Evolutionary conservation across 257 asterid species (phyloP).

Genomic region (Gynochthodes officinalis): DNA sequence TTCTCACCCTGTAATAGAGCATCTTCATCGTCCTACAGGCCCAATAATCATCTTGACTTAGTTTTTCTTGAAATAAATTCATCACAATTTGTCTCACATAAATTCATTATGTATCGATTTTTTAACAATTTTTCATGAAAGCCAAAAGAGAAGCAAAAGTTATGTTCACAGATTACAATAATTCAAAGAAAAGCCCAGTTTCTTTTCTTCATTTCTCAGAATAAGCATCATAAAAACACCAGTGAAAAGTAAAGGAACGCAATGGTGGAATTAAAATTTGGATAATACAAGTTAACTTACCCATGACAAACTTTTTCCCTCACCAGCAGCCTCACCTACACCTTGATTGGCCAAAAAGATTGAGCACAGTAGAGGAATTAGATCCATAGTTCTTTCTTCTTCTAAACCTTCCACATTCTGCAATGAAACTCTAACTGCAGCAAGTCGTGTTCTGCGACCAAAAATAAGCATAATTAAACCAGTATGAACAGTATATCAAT

Average conservation of each 20-base stretch:
- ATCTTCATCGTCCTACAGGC: constrained; percentile 79
- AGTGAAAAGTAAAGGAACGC: not conserved
- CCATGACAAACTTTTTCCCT: constrained; percentile 49
- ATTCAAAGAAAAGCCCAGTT: not conserved
- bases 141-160: not conserved
- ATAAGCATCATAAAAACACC: not conserved
- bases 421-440: constrained; percentile 50
- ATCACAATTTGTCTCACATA: not conserved
- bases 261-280: not conserved
- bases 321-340: constrained; percentile 67
- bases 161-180: not conserved
- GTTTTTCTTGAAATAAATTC: not conserved
- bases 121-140: not conserved
- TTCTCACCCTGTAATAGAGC: constrained; percentile 79
- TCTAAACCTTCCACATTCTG: constrained; percentile 35
- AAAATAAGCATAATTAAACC: not conserved
- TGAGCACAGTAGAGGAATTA: constrained; percentile 62
- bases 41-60: not conserved
- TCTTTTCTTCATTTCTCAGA: not conserved
- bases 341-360: constrained; percentile 79
- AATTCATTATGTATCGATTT: not conserved
- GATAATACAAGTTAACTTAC: constrained; percentile 34
- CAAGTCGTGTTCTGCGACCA: constrained; percentile 42
- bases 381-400: constrained; percentile 37
- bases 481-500: not conserved